Evolutionary conservation across 2,329 filamentous ascomycete genomes (phyloP).

Genomic region (Xylaria sp.): DNA sequence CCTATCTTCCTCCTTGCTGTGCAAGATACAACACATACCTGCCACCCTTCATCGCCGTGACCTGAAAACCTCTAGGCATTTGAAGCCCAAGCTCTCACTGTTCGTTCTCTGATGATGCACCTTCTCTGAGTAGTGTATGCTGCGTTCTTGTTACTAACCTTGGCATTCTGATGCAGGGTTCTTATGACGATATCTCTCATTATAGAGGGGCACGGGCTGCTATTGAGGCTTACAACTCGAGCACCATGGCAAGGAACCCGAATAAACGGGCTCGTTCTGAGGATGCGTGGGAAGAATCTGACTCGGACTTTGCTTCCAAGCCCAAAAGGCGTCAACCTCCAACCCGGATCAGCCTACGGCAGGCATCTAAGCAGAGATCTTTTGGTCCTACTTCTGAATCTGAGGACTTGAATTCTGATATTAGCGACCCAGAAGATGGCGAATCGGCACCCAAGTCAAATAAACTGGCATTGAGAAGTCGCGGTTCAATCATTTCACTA

Average conservation of each 20-base stretch:
- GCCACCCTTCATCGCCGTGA: no score
- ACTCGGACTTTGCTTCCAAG: slow-evolving; percentile 17
- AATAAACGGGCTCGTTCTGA: slow-evolving; percentile 30
- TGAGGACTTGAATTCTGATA: slow-evolving; percentile 4
- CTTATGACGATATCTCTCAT: slow-evolving; percentile 38
- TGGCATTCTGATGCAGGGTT: slow-evolving; percentile 30
- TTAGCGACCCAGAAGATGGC: slow-evolving; percentile 8
- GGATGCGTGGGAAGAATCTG: slow-evolving; percentile 35
- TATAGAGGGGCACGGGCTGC: slow-evolving; percentile 35
- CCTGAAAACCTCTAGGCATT: no score
- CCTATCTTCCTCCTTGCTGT: no score
- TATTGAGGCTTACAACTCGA: slow-evolving; percentile 29
- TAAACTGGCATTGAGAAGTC: background rate
- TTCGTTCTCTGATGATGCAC: no score
- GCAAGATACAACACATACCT: no score
- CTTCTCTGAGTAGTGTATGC: no score
- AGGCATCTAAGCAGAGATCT: slow-evolving; percentile 27
- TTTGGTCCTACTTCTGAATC: background rate
- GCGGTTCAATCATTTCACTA: background rate
- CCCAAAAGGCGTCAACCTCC: slow-evolving; percentile 20
- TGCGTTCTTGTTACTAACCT: slow-evolving; percentile 10
- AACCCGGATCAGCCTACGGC: slow-evolving; percentile 29
- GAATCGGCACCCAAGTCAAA: slow-evolving; percentile 19
- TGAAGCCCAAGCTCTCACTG: no score
- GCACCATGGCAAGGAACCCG: slow-evolving; percentile 5